phyloP scores from a whole-genome alignment of 2,329 filamentous ascomycete genomes.

The Seiridium cupressi region DNA sequence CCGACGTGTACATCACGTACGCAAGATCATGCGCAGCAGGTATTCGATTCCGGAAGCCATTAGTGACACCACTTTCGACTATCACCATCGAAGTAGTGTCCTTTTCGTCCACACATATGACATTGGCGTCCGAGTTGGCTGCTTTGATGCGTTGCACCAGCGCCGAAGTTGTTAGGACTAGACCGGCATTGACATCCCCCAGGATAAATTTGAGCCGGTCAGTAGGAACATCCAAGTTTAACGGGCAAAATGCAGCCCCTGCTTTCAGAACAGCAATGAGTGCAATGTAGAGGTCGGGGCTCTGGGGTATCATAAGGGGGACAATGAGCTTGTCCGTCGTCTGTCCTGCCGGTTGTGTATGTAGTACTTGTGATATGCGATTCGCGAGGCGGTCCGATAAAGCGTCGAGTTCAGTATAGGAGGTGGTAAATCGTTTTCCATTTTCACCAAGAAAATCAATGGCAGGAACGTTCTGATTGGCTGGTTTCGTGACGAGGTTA shows the following conservation, averaged over 20 bases:
- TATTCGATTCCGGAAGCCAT: background rate
- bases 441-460: conserved; percentile 6
- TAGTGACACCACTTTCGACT: background rate
- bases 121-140: conserved; percentile 13
- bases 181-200: conserved; percentile 67
- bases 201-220: conserved; percentile 81
- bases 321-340: conserved; percentile 50
- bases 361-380: conserved; percentile 39
- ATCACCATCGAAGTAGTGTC: background rate
- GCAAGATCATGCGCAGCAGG: conserved; percentile 51
- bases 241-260: conserved; percentile 81
- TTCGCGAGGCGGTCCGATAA: conserved; percentile 55
- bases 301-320: conserved; percentile 77
- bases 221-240: conserved; percentile 73
- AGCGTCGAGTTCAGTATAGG: conserved; percentile 62
- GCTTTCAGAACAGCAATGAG: conserved; percentile 76
- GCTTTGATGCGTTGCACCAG: conserved; percentile 39
- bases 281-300: conserved; percentile 72
- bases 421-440: conserved; percentile 39
- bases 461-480: background rate
- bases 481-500: conserved; percentile 3
- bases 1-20: conserved; percentile 93
- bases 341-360: conserved; percentile 14
- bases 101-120: conserved; percentile 6
- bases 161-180: conserved; percentile 63